Base-by-base conservation (phyloP, 805 yeast genomes). In the Kodamaea laetipori region DNA sequence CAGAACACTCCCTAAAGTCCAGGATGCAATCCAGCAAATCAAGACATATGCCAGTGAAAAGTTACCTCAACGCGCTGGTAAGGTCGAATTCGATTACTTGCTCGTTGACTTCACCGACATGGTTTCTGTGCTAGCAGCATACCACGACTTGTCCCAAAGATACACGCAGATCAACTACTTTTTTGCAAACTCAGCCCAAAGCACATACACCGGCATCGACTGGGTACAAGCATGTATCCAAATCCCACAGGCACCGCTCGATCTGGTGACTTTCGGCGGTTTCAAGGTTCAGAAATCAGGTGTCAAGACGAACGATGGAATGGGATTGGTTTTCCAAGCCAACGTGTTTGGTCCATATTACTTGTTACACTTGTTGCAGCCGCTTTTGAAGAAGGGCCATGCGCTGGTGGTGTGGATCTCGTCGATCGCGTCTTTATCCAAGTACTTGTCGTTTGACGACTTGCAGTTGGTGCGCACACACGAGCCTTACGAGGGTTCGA, bases 301-400 rank as follows among this genome's bases (percentile, higher is more conserved):
- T 3, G 82, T 83, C 18, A 80, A 77, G 56, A 80, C 96, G 1
- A 61, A 57, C 13, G 99, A 94, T 63, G 90, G 80, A 0, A 54
- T 92, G 71, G 97, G 98, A 1, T 67, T 86, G 23, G 89, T 90
- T 3, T 94, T 92, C 69, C 96, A 94, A 64, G 95, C 94, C 4
- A 94, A 94, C 59, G 96, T 92, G n/a, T 88, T 94, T 66, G 96
- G 96, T 0, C 98, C 98, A 2, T 90, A 86, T 67, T 94, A 82
- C 62, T 67, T 94, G 41, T 73, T 90, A 42, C 86, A 85, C 52
- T 81, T 78, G 49, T 65, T 92, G 15, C 61, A 72, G 30, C 79
- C 79, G 2, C 64, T 80, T 27, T 64, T 90, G n/a, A 67, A 71
- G 2, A 82, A 84, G 3, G 90, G 94, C 0, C 76, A 77, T 42